Base-by-base conservation (phyloP, 2,329 filamentous ascomycete genomes). In the Fusarium redolens region DNA sequence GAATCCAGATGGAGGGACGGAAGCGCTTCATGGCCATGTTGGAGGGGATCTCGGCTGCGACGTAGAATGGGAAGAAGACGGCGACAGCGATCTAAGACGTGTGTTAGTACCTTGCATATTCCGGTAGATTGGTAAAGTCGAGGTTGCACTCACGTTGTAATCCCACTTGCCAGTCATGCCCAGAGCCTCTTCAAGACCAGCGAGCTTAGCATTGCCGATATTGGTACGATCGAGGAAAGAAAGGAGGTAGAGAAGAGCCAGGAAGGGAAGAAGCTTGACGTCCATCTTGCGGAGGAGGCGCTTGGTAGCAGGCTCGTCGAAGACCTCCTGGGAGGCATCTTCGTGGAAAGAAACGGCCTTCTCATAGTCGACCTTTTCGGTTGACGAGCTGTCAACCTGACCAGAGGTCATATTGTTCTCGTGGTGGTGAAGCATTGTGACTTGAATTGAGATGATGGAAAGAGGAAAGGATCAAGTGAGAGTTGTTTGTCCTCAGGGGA, bases 141-240 rank as follows among this genome's bases (percentile, higher is more conserved):
- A 28, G 13, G 38, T 12, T 30, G 40, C 17, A 73, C 78, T 73
- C 56, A 81, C 79, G 61, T 81, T 81, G 72, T 80, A 81, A 47
- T 81, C 79, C 76, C 78, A 76, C 64, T 78, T 80, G 58, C 77
- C 79, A 3, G 78, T 77, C 78, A 83, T 79, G 38, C 62, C 66
- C 37, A 81, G 72, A 25, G 75, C 72, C n/a, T 72, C 63, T 51
- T 79, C 77, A 10, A 92, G 81, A 0, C 88, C 87, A 7, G 89
- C 89, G 17, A 92, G 79, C 73, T 85, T 87, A 14, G 90, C 90
- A 77, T 92, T 92, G 22, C 89, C 88, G 47, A 83, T 79, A 69
- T 83, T 83, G 64, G 81, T 77, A 40, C 80, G 78, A 59, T 83
- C 81, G 22, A 83, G 78, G 79, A 89, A 89, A 58, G 86, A 87